Evolutionary conservation across 345 rosid genomes (phyloP).

Genomic region (Populus alba): DNA sequence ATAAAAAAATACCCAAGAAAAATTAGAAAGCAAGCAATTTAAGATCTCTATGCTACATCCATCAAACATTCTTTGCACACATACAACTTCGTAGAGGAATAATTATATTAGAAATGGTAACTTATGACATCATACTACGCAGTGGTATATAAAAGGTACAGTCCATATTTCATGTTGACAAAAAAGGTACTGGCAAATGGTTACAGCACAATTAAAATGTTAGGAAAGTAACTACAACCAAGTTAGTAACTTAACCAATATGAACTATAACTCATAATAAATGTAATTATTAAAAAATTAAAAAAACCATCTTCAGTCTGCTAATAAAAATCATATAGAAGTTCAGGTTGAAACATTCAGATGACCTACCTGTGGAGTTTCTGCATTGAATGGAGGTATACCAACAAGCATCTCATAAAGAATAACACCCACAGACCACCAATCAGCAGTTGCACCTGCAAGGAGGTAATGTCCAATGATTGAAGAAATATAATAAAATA

Average conservation of each 20-base stretch:
- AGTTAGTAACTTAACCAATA: neutral
- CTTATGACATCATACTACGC: neutral
- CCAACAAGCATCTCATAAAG: conserved; percentile 92
- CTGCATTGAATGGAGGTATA: conserved; percentile 92
- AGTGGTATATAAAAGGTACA: neutral
- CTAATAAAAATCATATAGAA: neutral
- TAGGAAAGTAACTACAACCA: neutral
- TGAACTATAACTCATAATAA: neutral
- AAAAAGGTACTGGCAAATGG: neutral
- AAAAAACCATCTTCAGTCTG: neutral
- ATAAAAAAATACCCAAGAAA: neutral
- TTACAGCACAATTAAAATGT: neutral
- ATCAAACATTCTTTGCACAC: neutral
- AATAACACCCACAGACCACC: conserved; percentile 98
- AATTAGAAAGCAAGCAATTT: neutral
- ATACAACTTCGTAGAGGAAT: neutral
- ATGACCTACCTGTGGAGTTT: conserved; percentile 70
- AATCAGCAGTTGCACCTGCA: conserved; percentile 90
- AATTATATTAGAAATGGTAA: neutral
- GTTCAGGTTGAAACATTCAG: neutral
- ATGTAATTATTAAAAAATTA: neutral
- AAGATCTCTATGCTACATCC: neutral
- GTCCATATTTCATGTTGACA: neutral
- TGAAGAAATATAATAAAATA: neutral
- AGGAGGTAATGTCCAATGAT: conserved; percentile 19